Conservation (phyloP, 352 stramenopile genomes). For the Phytophthora fragariaefolia region DNA sequence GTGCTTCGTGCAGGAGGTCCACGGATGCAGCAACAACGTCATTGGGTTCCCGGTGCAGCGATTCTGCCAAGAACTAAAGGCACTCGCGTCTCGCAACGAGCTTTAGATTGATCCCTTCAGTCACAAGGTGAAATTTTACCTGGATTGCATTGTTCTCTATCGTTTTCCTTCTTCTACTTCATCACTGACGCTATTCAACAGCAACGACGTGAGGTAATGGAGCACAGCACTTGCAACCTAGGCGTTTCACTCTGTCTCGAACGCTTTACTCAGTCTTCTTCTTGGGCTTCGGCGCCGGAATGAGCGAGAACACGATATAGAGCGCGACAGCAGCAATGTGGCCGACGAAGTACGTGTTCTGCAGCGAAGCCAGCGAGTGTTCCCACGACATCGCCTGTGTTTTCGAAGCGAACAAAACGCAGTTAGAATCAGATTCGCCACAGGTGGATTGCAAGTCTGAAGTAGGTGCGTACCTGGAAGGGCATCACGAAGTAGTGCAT, state of each 20-base stretch:
- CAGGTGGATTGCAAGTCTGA: background rate
- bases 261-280: constrained; percentile 62
- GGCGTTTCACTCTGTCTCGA: constrained; percentile 11
- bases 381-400: constrained; percentile 68
- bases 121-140: constrained; percentile 6
- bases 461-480: constrained; percentile 50
- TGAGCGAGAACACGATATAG: constrained; percentile 73
- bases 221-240: constrained; percentile 26
- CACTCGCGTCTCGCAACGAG: constrained; percentile 42
- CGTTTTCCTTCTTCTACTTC: constrained; percentile 20
- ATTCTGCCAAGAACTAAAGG: constrained; percentile 70
- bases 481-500: constrained; percentile 82
- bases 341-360: constrained; percentile 75
- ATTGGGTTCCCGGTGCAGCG: constrained; percentile 90
- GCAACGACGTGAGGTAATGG: constrained; percentile 11
- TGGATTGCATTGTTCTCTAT: constrained; percentile 36
- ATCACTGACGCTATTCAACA: constrained; percentile 1
- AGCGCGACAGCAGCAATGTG: constrained; percentile 72
- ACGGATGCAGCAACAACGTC: constrained; percentile 93
- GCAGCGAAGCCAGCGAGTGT: constrained; percentile 62
- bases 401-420: constrained; percentile 3
- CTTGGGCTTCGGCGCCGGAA: constrained; percentile 58
- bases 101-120: constrained; percentile 35
- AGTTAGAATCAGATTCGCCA: background rate
- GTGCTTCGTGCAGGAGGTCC: constrained; percentile 80